phyloP scores from a whole-genome alignment of 371 early-diverging fungal genomes.

The Zancudomyces culisetae region DNA sequence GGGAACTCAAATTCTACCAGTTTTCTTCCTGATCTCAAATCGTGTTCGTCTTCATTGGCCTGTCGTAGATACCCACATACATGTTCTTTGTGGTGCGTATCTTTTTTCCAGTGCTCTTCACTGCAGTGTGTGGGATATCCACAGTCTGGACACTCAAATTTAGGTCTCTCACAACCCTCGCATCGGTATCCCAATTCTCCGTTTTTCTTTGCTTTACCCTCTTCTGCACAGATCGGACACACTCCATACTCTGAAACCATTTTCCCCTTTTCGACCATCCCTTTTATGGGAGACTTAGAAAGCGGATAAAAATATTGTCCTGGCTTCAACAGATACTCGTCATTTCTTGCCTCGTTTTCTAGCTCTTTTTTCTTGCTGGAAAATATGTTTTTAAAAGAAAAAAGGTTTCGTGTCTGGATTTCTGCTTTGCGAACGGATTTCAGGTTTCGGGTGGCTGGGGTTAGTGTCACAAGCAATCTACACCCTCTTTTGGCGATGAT shows the following conservation, averaged over 20 bases:
- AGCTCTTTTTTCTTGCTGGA: neutral
- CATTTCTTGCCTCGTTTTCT: neutral
- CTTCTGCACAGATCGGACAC: constrained; percentile 44
- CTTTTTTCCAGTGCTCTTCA: constrained; percentile 47
- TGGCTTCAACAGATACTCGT: neutral
- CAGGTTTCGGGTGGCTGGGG: too few relatives aligned
- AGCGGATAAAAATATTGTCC: constrained; percentile 18
- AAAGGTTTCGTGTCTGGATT: neutral
- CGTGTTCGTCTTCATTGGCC: constrained; percentile 68
- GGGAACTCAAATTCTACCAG: constrained; percentile 73
- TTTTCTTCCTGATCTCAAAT: constrained; percentile 54
- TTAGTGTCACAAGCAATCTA: too few relatives aligned
- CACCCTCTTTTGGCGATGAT: too few relatives aligned
- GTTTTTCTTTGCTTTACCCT: constrained; percentile 7
- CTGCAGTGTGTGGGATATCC: constrained; percentile 71
- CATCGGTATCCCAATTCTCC: neutral
- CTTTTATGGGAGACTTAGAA: constrained; percentile 47
- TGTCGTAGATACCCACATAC: constrained; percentile 41
- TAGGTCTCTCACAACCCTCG: constrained; percentile 16
- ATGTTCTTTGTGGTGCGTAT: constrained; percentile 29
- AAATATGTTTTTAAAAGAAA: neutral
- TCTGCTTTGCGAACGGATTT: too few relatives aligned
- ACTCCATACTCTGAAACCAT: constrained; percentile 45
- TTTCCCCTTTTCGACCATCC: constrained; percentile 42
- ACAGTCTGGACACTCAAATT: constrained; percentile 58